Conservation (phyloP, 228 moss, liverwort and hornwort species). For the Sphagnum magellanicum region DNA sequence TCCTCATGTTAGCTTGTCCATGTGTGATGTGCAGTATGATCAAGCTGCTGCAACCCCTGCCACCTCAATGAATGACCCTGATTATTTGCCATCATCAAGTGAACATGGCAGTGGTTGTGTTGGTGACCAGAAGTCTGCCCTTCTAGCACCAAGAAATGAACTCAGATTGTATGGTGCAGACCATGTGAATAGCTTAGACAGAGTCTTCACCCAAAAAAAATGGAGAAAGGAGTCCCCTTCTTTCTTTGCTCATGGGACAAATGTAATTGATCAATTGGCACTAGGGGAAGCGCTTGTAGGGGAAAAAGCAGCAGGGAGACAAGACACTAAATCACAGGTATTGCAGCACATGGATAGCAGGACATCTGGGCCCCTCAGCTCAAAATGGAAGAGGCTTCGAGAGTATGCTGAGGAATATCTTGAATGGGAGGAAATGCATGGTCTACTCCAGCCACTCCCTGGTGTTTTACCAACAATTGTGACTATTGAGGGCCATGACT, state of each 20-base stretch:
- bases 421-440: constrained; percentile 96
- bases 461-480: constrained; percentile 72
- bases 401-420: constrained; percentile 79
- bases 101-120: too few relatives aligned
- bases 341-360: constrained; percentile 74
- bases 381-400: constrained; percentile 80
- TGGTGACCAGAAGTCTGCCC: too few relatives aligned
- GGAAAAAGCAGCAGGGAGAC: constrained; percentile 18
- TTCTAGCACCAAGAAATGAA: too few relatives aligned
- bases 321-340: constrained; percentile 30
- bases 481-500: constrained; percentile 86
- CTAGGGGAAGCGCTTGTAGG: constrained; percentile 22
- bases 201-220: constrained; percentile 13
- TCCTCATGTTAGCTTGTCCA: too few relatives aligned
- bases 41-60: too few relatives aligned
- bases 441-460: constrained; percentile 77
- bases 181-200: too few relatives aligned
- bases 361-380: constrained; percentile 75
- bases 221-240: constrained; percentile 44
- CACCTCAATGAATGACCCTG: too few relatives aligned
- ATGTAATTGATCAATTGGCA: constrained; percentile 33
- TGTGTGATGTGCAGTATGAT: too few relatives aligned
- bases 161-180: too few relatives aligned
- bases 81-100: too few relatives aligned
- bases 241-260: constrained; percentile 15